Percentiles rank a stretch among this genome's conserved stretches.
These are phyloP conservation scores for Zymoseptoria tritici DNA, from an alignment of 2,329 filamentous ascomycete genomes.

Conservation along the genomic window DNA sequence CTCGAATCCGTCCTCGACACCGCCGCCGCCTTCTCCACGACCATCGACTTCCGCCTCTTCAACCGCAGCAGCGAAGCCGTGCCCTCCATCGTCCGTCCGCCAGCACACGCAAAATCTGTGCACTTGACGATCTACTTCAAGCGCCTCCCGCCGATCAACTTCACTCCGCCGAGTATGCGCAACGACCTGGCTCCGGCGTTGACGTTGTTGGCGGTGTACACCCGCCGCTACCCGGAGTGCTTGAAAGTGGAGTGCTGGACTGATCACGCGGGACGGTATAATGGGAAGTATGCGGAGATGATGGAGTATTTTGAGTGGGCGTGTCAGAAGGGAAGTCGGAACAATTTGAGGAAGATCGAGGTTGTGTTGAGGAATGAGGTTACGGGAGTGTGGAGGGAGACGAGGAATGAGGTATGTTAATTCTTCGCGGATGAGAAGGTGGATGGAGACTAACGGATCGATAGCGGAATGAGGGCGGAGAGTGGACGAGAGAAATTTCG, in stretches of 20 bases:
- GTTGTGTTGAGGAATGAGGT: background rate
- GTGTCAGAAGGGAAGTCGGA: background rate
- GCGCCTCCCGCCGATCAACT: background rate
- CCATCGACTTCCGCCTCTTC: background rate
- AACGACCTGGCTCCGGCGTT: background rate
- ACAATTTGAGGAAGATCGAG: background rate
- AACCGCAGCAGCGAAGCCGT: background rate
- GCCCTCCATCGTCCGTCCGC: background rate
- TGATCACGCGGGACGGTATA: too few species aligned
- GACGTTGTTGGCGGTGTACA: background rate
- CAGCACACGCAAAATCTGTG: background rate
- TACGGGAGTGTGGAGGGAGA: background rate
- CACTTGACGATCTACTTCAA: background rate
- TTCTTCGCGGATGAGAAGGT: too few species aligned
- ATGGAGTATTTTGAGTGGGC: background rate
- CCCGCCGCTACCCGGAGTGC: too few species aligned
- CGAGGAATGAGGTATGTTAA: background rate
- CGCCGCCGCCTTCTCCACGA: background rate
- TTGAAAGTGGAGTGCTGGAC: background rate
- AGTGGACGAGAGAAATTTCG: background rate
- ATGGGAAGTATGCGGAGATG: background rate
- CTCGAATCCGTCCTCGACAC: background rate
- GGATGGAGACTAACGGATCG: background rate
- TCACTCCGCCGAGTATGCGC: background rate
- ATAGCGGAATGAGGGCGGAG: background rate